Percentiles rank a stretch among this genome's conserved stretches.
Conservation (phyloP, 352 stramenopile species). For the Phytophthora citrophthora region DNA sequence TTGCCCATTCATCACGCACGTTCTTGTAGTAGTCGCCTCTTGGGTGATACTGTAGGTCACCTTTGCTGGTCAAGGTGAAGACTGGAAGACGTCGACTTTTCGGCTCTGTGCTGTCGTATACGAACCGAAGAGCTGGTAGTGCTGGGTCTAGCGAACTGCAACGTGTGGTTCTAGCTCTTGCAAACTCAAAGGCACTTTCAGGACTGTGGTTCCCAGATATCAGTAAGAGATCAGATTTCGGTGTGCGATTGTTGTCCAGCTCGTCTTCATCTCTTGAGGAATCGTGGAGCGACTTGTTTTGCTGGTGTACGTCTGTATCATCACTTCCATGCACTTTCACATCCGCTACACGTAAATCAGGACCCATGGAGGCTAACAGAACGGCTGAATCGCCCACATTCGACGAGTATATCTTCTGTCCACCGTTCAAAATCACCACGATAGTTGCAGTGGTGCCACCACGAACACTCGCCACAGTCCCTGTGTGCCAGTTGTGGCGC, state of each 20-base stretch:
- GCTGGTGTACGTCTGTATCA: conserved; percentile 4
- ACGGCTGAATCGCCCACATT: conserved; percentile 87
- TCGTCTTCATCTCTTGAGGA: conserved; percentile 23
- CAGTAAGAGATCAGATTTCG: conserved; percentile 42
- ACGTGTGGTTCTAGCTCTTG: conserved; percentile 52
- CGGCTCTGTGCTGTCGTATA: conserved; percentile 74
- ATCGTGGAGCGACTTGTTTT: conserved; percentile 24
- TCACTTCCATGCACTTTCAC: conserved; percentile 33
- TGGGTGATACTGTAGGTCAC: conserved; percentile 44
- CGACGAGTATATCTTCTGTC: conserved; percentile 71
- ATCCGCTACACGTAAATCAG: conserved; percentile 34
- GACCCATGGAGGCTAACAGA: conserved; percentile 40
- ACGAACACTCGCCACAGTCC: conserved; percentile 77
- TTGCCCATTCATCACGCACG: conserved; percentile 92
- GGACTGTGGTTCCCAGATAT: conserved; percentile 87
- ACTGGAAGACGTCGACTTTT: conserved; percentile 45
- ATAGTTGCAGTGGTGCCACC: conserved; percentile 89
- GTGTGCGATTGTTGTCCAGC: conserved; percentile 18
- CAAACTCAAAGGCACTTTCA: conserved; percentile 79
- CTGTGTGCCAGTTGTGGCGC: conserved; percentile 38
- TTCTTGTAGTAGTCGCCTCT: conserved; percentile 90
- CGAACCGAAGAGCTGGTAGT: conserved; percentile 78
- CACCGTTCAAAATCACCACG: conserved; percentile 75
- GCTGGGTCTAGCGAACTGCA: conserved; percentile 29
- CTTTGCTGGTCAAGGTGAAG: conserved; percentile 41